Evolutionary conservation across 139 green algal genomes (phyloP).

Genomic region (Auxenochlorella pyrenoidosa): DNA sequence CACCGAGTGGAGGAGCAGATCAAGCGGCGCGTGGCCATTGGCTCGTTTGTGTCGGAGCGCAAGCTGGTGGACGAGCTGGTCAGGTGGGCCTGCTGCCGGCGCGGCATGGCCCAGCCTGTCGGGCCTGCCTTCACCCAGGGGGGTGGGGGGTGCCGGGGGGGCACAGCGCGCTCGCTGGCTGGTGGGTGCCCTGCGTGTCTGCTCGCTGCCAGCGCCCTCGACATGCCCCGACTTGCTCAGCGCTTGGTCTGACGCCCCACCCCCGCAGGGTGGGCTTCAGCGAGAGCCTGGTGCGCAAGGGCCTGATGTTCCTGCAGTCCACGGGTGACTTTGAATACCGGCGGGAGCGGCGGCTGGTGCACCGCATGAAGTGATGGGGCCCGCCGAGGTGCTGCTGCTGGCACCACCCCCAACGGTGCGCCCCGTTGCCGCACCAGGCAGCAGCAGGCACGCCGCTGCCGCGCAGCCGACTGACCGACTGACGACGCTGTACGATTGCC

Average conservation of each 20-base stretch:
- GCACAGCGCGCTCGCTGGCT: too few species aligned
- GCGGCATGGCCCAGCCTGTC: too few species aligned
- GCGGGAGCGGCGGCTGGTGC: conserved; percentile 56
- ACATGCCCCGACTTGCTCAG: too few species aligned
- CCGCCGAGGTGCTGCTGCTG: too few species aligned
- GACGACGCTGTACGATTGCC: too few species aligned
- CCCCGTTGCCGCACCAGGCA: background rate
- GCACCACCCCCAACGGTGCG: too few species aligned
- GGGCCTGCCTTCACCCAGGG: too few species aligned
- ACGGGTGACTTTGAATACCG: conserved; percentile 62
- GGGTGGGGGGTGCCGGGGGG: too few species aligned
- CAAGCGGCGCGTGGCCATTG: conserved; percentile 77
- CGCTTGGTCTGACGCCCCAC: too few species aligned
- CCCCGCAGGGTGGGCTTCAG: conserved; percentile 51
- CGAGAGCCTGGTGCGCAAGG: conserved; percentile 59
- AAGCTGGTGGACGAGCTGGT: conserved; percentile 69
- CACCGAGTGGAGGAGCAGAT: conserved; percentile 81
- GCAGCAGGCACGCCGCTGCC: too few species aligned
- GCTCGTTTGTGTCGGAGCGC: conserved; percentile 68
- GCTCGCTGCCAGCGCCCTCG: too few species aligned
- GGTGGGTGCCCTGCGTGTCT: background rate
- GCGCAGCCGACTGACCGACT: too few species aligned
- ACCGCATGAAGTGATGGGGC: conserved; percentile 47
- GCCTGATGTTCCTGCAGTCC: conserved; percentile 56
- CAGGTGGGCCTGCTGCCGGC: background rate